A percentile compares a stretch with the other conserved stretches of the same genome.
These are phyloP conservation scores for Barbarea vulgaris DNA, from an alignment of 345 rosid genomes.

Conservation along the genomic window DNA sequence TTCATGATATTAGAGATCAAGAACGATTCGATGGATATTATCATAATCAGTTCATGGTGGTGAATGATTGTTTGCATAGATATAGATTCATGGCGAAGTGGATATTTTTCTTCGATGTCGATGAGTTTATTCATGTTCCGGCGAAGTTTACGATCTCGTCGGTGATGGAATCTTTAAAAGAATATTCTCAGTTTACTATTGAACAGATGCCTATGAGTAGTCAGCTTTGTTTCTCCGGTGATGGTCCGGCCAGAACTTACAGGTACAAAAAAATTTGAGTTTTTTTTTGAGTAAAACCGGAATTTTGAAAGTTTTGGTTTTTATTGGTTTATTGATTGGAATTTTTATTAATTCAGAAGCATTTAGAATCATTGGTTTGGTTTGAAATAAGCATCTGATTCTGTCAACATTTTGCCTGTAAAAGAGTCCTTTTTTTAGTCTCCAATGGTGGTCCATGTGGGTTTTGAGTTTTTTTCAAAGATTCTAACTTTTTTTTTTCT, in stretches of 20 bases:
- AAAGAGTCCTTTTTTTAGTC: background rate
- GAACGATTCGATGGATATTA: constrained; percentile 92
- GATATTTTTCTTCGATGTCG: constrained; percentile 92
- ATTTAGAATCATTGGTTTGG: background rate
- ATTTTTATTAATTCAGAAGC: background rate
- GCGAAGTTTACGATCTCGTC: constrained; percentile 54
- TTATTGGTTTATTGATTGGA: background rate
- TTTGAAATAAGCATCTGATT: constrained; percentile 20
- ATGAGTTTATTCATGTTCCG: constrained; percentile 71
- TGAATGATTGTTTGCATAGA: constrained; percentile 87
- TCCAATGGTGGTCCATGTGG: constrained; percentile 24
- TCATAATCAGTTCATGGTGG: constrained; percentile 92
- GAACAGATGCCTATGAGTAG: constrained; percentile 89
- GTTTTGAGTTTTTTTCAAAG: constrained; percentile 28
- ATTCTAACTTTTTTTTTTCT: constrained; percentile 16
- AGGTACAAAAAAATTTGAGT: constrained; percentile 43
- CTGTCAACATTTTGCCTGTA: constrained; percentile 2
- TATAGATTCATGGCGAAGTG: constrained; percentile 72
- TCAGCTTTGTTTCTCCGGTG: constrained; percentile 69
- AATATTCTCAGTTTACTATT: constrained; percentile 68
- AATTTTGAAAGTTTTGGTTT: background rate
- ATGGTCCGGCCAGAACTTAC: constrained; percentile 60
- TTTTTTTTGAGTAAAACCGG: background rate
- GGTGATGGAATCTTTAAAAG: constrained; percentile 67
- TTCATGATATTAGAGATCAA: constrained; percentile 76